Conservation (phyloP, 2,329 filamentous ascomycete species). For the Diaporthe ampelina region DNA sequence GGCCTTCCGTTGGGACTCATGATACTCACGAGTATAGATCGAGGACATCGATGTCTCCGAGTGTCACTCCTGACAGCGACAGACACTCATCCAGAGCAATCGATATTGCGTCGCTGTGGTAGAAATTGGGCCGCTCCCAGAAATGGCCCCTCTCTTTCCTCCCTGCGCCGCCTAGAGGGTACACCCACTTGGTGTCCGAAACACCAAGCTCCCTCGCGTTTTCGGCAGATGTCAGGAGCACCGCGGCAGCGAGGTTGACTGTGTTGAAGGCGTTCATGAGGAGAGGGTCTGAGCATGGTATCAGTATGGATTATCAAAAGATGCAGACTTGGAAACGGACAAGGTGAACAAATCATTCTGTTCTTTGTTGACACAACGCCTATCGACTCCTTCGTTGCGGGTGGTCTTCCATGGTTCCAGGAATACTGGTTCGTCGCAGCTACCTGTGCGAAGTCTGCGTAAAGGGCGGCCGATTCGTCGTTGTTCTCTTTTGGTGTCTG, state of each 20-base stretch:
- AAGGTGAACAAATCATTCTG: constrained; percentile 78
- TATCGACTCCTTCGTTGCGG: constrained; percentile 64
- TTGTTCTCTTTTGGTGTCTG: constrained; percentile 70
- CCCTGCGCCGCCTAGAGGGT: constrained; percentile 74
- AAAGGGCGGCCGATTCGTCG: constrained; percentile 70
- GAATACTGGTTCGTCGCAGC: constrained; percentile 66
- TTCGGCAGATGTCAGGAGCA: constrained; percentile 70
- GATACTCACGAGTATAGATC: constrained; percentile 73
- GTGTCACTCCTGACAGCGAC: constrained; percentile 58
- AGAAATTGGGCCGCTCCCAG: constrained; percentile 72
- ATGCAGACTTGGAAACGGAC: constrained; percentile 56
- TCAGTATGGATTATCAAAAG: background rate
- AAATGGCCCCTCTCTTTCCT: constrained; percentile 71
- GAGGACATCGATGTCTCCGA: constrained; percentile 69
- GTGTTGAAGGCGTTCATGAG: constrained; percentile 81
- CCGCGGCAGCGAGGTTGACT: constrained; percentile 73
- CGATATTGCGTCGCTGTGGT: constrained; percentile 70
- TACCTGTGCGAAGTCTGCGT: constrained; percentile 71
- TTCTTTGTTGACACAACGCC: constrained; percentile 68
- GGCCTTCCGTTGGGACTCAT: constrained; percentile 20
- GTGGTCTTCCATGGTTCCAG: constrained; percentile 67
- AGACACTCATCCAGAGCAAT: constrained; percentile 69
- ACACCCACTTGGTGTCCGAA: constrained; percentile 71
- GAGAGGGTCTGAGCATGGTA: constrained; percentile 66
- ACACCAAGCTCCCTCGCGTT: constrained; percentile 68